A percentile compares a stretch with the other conserved stretches of the same genome.
Evolutionary conservation across 192 early-diverging fungal genomes (phyloP).

Genomic region (Linderina pennispora): DNA sequence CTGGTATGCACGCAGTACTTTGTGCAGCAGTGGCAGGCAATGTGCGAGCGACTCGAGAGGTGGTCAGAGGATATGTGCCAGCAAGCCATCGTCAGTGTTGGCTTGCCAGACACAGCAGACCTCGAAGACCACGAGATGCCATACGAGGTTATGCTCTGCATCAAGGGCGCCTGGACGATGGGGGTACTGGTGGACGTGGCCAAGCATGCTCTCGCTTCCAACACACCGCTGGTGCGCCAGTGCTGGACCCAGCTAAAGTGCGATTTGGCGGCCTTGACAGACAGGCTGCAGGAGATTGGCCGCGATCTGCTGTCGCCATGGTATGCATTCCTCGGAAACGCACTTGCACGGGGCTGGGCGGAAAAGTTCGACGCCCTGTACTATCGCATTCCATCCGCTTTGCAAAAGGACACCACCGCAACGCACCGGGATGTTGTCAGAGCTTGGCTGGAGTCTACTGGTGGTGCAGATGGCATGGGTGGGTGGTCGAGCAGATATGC

Average conservation of each 20-base stretch:
- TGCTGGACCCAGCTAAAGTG: slow-evolving; percentile 16
- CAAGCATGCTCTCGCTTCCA: not conserved
- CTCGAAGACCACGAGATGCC: slow-evolving; percentile 2
- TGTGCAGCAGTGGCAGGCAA: slow-evolving; percentile 9
- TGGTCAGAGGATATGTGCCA: no score
- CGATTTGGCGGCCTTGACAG: not conserved
- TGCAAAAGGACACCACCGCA: slow-evolving; percentile 5
- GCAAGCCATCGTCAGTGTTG: no score
- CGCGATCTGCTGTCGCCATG: slow-evolving; percentile 20
- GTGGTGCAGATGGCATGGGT: not conserved
- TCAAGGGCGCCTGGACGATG: slow-evolving; percentile 30
- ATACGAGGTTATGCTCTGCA: slow-evolving; percentile 3
- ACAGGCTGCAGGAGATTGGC: slow-evolving; percentile 2
- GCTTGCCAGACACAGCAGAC: not conserved
- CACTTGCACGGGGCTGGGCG: slow-evolving; percentile 16
- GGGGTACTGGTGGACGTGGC: slow-evolving; percentile 9
- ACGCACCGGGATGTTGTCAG: slow-evolving; percentile 29
- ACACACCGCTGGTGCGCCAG: slow-evolving; percentile 12
- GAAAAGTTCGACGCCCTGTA: slow-evolving; percentile 20
- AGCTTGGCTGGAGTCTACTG: slow-evolving; percentile 15
- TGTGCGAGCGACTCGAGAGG: slow-evolving; percentile 11
- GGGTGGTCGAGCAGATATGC: slow-evolving; percentile 8
- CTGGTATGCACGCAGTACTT: slow-evolving; percentile 11
- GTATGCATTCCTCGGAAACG: slow-evolving; percentile 12
- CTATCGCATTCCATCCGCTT: slow-evolving; percentile 7